Evolutionary conservation across 148 eudicot genomes (phyloP), one percentile per base, ranked within the genome.

Genomic region (Nepenthes mirabilis): DNA sequence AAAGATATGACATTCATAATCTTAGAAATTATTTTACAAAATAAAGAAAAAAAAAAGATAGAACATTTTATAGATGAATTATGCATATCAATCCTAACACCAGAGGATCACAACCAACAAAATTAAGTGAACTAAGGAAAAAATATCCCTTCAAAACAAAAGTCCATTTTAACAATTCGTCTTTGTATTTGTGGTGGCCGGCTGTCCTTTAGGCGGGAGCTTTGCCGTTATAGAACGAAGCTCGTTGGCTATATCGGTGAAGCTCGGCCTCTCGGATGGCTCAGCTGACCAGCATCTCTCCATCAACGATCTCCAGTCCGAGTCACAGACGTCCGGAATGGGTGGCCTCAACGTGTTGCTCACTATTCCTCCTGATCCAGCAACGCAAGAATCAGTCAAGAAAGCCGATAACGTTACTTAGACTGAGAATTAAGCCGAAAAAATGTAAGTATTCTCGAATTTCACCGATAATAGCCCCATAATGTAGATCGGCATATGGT

Each of bases 251-350:
- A 88, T 79, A 70, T 85, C 91, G 0, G 94, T 85, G 74, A 91
- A 91, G 63, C 65, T 78, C 0, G 88, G 98, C 71, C 98, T 83
- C 56, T 85, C 91, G 1, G 79, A 60, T 67, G 96, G 84, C 74
- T 91, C 96, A 0, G 98, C 73, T 5, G 91, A 78, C 98, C 98
- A 91, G 65, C 96, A 91, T 70, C 85, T 83, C 79, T 88, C 94
- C 98, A 88, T 91, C 36, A 91, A 60, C 14, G 77, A 71, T 75
- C 72, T 86, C 98, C 98, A 91, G 9, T 82, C 86, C 0, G 85
- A 79, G 57, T 88, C 94, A 60, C 98, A 91, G 1, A 70, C 58
- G 43, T 82, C 96, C 2, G 96, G 96, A 58, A 91, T 83, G 5
- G 61, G 69, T 9, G 98, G 98, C 51, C 98, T 77, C 78, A 91